Evolutionary conservation across 2,329 filamentous ascomycete genomes (phyloP), one percentile per base, ranked within the genome.

Genomic region (Sordariomycetes sp.): DNA sequence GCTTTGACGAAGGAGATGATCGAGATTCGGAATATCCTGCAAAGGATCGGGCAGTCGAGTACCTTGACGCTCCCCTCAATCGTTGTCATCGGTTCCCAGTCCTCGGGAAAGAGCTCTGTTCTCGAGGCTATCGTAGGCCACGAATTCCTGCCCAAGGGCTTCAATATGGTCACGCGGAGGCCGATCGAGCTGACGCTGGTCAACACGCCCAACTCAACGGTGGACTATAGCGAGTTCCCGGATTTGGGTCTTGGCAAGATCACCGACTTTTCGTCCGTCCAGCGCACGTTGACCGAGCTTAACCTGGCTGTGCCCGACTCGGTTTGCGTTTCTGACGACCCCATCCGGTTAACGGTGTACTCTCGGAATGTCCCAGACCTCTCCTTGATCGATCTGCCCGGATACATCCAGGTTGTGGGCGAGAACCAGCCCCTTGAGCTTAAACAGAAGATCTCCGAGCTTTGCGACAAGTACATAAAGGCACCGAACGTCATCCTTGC

Each of bases 1-100:
- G 79, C 96, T 63, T 76, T 99, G 66, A 99, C 95, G 1, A 92
- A 94, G 74, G 97, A 97, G 74, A 99, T 99, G 94, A 99, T 99
- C 66, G 94, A 99, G 74, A 97, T 99, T 58, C 80, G 95, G 63
- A 91, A 86, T 63, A 89, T 99, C 58, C 77, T 99, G 25, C 88
- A 95, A 66, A 89, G 86, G 28, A 88, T 99, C 53, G 95, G 91
- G 36, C 92, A 99, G 74, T 95, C 91, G 0, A 90, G 87, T 62
- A 84, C 89, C 2, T 75, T 99, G 61, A 92, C 88, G 1, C 74
- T 99, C 24, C 94, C 94, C 0, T 97, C 95, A 0, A 99, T 99
- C 59, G 94, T 99, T n/a, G 94, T 99, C 42, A 96, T 99, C 64
- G 94, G 94, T 25, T 99, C 94, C 2, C 94, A 99, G 68, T 99